Evolutionary conservation across 345 rosid species (phyloP), one percentile per base, ranked within the genome.

Genomic region (Citrus sinensis): DNA sequence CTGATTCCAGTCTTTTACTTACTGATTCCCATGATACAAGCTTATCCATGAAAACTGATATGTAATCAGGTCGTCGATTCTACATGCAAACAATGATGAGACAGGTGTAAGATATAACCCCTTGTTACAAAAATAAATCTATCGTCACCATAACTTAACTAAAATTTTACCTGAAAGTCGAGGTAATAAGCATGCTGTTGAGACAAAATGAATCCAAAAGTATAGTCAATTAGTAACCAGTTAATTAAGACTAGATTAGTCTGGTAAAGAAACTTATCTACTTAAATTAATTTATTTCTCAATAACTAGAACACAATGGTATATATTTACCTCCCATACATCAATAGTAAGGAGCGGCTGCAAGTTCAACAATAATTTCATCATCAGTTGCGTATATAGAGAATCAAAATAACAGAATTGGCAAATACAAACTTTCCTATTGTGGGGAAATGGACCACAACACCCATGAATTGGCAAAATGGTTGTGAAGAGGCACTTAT

Each of bases 261-360:
- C 11, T 27, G 60, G 51, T 5, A 56, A 77, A 51, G 46, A 37
- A 78, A 9, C 56, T 68, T 22, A 30, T 22, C 46, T 46, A 46
- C 51, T 46, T 46, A 2, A 49, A 3, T 49, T 29, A 65, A 4
- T 51, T 65, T 34, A n/a, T 22, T 7, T 63, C 37, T 20, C 29
- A 14, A 29, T 2, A 46, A 46, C 17, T 46, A 46, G 17, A 46
- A 13, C 17, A 46, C 16, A 13, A 46, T 13, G 51, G 51, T 3
- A 63, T 17, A 11, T 54, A 56, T 67, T 73, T 90, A 95, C 99
- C 99, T 93, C 99, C 98, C 99, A 96, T 9, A 92, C 92, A 83
- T 96, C 99, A 80, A 96, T 88, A 30, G 97, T 86, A 62, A 92
- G 98, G 77, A 96, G 93, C 34, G 97, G 92, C 99, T 93, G 94